These are phyloP conservation scores for Grigorovia transvaalensis DNA, from an alignment of 805 yeast species.

Conservation along the genomic window DNA sequence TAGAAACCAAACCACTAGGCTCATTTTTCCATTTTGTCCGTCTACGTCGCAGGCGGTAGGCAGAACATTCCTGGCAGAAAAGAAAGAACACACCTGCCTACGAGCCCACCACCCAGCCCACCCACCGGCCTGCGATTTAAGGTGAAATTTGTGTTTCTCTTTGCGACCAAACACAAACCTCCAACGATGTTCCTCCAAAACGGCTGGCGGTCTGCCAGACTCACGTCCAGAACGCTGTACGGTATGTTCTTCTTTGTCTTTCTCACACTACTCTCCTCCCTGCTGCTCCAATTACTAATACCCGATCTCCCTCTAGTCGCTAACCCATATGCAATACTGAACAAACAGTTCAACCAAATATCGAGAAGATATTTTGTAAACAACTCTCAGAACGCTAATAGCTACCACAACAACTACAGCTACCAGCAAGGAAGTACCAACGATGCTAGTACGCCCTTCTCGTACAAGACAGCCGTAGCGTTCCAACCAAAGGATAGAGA, in stretches of 20 bases:
- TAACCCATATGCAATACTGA: constrained; percentile 1
- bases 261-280: not conserved
- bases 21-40: too few species aligned
- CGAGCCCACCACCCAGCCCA: too few species aligned
- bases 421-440: not conserved
- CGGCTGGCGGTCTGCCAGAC: constrained; percentile 1
- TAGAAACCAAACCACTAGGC: too few species aligned
- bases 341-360: not conserved
- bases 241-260: constrained; percentile 17
- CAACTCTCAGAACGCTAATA: constrained; percentile 3
- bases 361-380: constrained; percentile 15
- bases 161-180: not conserved
- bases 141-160: not conserved
- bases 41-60: too few species aligned
- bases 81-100: too few species aligned
- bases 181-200: not conserved
- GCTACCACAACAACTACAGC: not conserved
- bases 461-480: constrained; percentile 54
- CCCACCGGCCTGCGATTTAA: not conserved
- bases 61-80: too few species aligned
- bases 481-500: constrained; percentile 66
- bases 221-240: constrained; percentile 6
- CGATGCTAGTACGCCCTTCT: constrained; percentile 19
- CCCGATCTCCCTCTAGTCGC: constrained; percentile 1
- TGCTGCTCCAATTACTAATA: constrained; percentile 12